These are phyloP conservation scores for Ceratocystis alfenasii DNA, from an alignment of 2,329 filamentous ascomycete species.

Conservation along the genomic window DNA sequence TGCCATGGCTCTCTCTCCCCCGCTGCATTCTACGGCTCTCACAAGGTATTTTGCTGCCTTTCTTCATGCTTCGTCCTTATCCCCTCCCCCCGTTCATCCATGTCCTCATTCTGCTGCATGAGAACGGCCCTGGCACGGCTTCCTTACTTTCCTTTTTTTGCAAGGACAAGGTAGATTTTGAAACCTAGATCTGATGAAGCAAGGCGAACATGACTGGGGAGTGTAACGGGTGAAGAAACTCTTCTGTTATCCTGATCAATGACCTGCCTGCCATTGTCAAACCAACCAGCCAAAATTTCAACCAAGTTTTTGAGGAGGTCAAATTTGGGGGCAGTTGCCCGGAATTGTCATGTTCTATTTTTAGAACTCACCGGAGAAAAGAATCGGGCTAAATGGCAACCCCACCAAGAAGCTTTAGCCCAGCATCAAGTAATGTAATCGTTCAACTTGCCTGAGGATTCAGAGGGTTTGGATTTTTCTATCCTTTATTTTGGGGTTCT, in stretches of 20 bases:
- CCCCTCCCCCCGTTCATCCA: background rate
- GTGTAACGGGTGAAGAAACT: background rate
- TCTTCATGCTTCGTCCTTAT: background rate
- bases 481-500: background rate
- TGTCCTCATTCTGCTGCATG: background rate
- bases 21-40: background rate
- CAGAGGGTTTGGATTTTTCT: background rate
- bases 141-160: conserved; percentile 7
- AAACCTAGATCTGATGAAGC: conserved; percentile 3
- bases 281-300: background rate
- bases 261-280: background rate
- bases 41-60: too few species aligned
- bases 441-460: background rate
- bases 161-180: background rate
- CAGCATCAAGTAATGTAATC: background rate
- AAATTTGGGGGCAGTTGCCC: background rate
- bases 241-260: background rate
- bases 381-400: background rate
- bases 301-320: background rate
- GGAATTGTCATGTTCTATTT: conserved; percentile 5
- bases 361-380: background rate
- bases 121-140: background rate
- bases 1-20: background rate
- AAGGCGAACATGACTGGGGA: background rate
- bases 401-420: background rate